Evolutionary conservation across 768 basidiomycete species (phyloP).

Genomic region (Termitomyces sp.): DNA sequence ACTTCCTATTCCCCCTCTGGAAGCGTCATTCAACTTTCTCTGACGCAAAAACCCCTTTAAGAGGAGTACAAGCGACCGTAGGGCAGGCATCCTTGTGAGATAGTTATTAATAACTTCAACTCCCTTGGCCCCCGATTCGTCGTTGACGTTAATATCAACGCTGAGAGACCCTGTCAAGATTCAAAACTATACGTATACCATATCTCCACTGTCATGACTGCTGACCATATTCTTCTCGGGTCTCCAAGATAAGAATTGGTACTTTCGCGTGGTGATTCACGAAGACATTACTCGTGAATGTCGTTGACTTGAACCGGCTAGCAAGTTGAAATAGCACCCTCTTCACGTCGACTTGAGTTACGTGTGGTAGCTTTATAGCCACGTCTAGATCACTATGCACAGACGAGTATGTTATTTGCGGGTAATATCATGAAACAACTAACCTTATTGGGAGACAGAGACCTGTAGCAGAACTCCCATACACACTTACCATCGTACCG

Average conservation of each 20-base stretch:
- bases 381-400: slow-evolving; percentile 30
- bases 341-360: slow-evolving; percentile 29
- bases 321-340: slow-evolving; percentile 44
- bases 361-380: slow-evolving; percentile 20
- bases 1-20: slow-evolving; percentile 57
- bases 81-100: slow-evolving; percentile 49
- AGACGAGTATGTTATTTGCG: neutral
- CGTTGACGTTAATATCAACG: slow-evolving; percentile 66
- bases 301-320: slow-evolving; percentile 33
- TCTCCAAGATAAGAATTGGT: slow-evolving; percentile 60
- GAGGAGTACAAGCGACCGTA: slow-evolving; percentile 53
- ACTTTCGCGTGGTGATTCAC: slow-evolving; percentile 33
- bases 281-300: slow-evolving; percentile 32
- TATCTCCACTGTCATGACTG: neutral
- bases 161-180: slow-evolving; percentile 40
- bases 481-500: slow-evolving; percentile 43
- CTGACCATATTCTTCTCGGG: slow-evolving; percentile 33
- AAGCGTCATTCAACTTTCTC: slow-evolving; percentile 57
- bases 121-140: slow-evolving; percentile 48
- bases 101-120: slow-evolving; percentile 47
- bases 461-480: slow-evolving; percentile 58
- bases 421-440: slow-evolving; percentile 14
- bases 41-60: slow-evolving; percentile 59
- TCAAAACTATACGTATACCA: neutral
- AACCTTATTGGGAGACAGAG: slow-evolving; percentile 60